Conservation (phyloP, 169 alveolate genomes). For the Eimeria necatrix region DNA sequence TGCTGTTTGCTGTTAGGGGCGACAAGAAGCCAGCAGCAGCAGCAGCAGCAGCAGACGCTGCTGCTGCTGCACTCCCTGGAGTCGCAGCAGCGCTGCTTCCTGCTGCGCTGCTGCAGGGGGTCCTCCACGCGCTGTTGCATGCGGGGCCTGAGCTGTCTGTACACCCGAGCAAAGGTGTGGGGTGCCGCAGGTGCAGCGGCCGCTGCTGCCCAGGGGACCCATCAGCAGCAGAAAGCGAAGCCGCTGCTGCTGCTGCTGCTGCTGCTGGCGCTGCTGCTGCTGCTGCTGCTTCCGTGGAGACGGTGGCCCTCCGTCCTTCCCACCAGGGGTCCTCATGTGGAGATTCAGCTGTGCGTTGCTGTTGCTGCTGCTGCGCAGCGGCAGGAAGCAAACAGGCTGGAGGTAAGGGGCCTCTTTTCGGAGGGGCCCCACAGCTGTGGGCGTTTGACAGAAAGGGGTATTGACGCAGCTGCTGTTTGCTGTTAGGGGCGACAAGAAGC, state of each 20-base stretch:
- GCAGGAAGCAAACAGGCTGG: not conserved
- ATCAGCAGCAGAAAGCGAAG: not conserved
- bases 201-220: not conserved
- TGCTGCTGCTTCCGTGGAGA: not conserved
- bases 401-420: not conserved
- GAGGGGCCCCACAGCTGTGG: not conserved
- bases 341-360: no score
- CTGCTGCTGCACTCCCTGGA: not conserved
- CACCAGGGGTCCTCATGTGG: not conserved
- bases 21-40: slow-evolving; percentile 19
- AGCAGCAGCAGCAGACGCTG: slow-evolving; percentile 16
- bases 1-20: not conserved
- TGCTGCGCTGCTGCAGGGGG: not conserved
- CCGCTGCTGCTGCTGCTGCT: not conserved
- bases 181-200: slow-evolving; percentile 1
- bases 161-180: not conserved
- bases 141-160: not conserved
- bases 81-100: not conserved
- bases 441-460: not conserved
- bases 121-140: not conserved
- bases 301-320: not conserved
- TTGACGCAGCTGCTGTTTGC: not conserved
- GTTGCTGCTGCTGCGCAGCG: not conserved
- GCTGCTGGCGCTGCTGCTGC: not conserved
- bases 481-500: not conserved